These are phyloP conservation scores for Trichosporon ovoides DNA, from an alignment of 1,284 basidiomycete genomes.

Conservation along the genomic window DNA sequence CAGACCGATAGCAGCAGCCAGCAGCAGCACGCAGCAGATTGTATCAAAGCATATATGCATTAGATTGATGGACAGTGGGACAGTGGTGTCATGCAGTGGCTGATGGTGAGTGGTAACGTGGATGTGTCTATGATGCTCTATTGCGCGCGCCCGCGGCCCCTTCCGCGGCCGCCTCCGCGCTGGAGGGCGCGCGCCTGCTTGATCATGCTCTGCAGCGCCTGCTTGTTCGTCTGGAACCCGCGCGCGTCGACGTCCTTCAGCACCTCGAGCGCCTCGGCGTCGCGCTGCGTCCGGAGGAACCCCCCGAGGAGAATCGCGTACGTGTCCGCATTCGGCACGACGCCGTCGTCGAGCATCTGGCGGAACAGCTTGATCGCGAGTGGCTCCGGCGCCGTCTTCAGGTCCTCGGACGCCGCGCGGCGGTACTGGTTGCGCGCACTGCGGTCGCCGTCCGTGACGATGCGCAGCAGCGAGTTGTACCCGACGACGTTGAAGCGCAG, in stretches of 20 bases:
- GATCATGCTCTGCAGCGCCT: conserved; percentile 50
- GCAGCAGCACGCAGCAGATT: conserved; percentile 2
- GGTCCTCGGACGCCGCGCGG: not conserved
- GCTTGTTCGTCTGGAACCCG: conserved; percentile 45
- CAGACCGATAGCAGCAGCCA: not conserved
- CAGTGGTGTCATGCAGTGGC: not conserved
- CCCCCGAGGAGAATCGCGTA: conserved; percentile 69
- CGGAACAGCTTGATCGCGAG: conserved; percentile 59
- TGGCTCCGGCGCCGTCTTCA: conserved; percentile 29
- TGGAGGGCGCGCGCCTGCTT: conserved; percentile 2
- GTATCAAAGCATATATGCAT: conserved; percentile 6
- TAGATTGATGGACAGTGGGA: not conserved
- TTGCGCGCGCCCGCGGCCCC: not conserved
- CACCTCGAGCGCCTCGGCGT: conserved; percentile 56
- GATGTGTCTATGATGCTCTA: not conserved
- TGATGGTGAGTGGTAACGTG: not conserved
- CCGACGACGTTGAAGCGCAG: conserved; percentile 58
- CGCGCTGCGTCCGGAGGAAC: conserved; percentile 52
- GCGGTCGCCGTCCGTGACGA: conserved; percentile 50
- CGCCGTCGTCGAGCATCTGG: conserved; percentile 57
- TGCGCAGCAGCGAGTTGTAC: conserved; percentile 69
- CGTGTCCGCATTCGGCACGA: conserved; percentile 59
- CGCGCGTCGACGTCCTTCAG: conserved; percentile 57
- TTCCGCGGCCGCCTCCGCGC: not conserved
- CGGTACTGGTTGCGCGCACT: conserved; percentile 4